Evolutionary conservation across 768 basidiomycete genomes (phyloP).

Genomic region (Leucocoprinus sp.): DNA sequence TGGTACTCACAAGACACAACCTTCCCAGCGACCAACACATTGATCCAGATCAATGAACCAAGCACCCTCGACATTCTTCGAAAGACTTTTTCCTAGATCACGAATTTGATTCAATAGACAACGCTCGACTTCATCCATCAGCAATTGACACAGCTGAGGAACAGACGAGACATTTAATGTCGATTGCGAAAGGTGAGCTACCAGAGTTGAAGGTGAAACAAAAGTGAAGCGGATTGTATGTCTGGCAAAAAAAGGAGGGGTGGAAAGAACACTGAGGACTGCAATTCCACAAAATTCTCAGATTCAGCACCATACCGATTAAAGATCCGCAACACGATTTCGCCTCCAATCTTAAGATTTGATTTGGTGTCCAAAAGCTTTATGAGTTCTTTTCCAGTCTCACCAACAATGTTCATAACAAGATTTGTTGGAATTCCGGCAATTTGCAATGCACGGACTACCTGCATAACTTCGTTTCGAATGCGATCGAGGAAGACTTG

Average conservation of each 20-base stretch:
- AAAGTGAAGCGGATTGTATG: conserved; percentile 73
- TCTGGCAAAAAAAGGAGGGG: too few species aligned
- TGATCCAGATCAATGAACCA: conserved; percentile 76
- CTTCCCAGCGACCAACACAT: conserved; percentile 76
- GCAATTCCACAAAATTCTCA: not conserved
- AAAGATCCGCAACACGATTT: conserved; percentile 63
- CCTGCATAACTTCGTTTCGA: conserved; percentile 45
- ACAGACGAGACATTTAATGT: conserved; percentile 68
- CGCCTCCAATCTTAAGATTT: conserved; percentile 51
- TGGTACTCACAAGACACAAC: conserved; percentile 59
- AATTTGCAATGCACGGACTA: conserved; percentile 36
- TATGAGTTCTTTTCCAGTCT: conserved; percentile 54
- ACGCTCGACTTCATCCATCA: conserved; percentile 70
- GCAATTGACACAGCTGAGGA: conserved; percentile 65
- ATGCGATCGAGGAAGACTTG: conserved; percentile 63
- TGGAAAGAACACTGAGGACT: not conserved
- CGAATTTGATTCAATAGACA: conserved; percentile 65
- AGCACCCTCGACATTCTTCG: conserved; percentile 47
- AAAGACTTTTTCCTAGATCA: conserved; percentile 49
- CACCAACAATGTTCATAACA: conserved; percentile 57
- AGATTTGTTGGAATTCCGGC: conserved; percentile 52
- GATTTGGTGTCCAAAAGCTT: conserved; percentile 32
- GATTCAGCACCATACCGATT: conserved; percentile 42
- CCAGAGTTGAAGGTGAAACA: conserved; percentile 63
- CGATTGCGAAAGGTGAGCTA: conserved; percentile 75